Evolutionary conservation across 208 protist species (phyloP).

Genomic region (Trypanosoma mega): DNA sequence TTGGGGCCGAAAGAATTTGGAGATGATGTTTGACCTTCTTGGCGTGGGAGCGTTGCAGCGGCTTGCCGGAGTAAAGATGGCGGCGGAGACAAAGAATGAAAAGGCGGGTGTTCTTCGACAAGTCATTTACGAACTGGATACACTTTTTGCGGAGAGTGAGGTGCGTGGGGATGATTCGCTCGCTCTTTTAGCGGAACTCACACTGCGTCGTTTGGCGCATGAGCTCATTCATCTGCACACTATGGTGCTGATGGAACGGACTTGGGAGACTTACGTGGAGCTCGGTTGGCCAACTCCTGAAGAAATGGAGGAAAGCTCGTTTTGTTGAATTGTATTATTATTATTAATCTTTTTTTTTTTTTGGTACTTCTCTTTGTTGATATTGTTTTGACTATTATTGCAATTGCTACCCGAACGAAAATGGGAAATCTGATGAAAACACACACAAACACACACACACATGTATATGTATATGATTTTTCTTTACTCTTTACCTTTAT

Average conservation of each 20-base stretch:
- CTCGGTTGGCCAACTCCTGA: slow-evolving; percentile 21
- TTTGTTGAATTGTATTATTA: slow-evolving; percentile 19
- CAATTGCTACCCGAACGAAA: too few species aligned
- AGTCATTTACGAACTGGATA: slow-evolving; percentile 28
- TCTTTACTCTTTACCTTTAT: too few species aligned
- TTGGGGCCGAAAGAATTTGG: slow-evolving; percentile 36
- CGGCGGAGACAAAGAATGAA: slow-evolving; percentile 31
- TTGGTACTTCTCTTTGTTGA: too few species aligned
- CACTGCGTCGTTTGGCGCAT: slow-evolving; percentile 31
- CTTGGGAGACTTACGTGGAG: slow-evolving; percentile 21
- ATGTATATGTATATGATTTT: too few species aligned
- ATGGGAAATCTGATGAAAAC: too few species aligned
- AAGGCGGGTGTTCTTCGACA: slow-evolving; percentile 30
- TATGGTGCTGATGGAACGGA: slow-evolving; percentile 29
- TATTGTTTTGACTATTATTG: too few species aligned
- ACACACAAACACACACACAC: too few species aligned
- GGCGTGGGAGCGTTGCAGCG: slow-evolving; percentile 17
- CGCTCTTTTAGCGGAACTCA: slow-evolving; percentile 26
- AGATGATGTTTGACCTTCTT: slow-evolving; percentile 36
- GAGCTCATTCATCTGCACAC: slow-evolving; percentile 33
- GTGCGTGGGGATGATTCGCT: neutral
- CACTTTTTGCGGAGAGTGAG: slow-evolving; percentile 17
- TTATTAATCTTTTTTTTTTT: neutral
- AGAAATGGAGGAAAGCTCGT: slow-evolving; percentile 22
- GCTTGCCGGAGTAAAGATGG: slow-evolving; percentile 8